Conservation (phyloP, 192 early-diverging fungal genomes). For the Jimgerdemannia flammicorona region DNA sequence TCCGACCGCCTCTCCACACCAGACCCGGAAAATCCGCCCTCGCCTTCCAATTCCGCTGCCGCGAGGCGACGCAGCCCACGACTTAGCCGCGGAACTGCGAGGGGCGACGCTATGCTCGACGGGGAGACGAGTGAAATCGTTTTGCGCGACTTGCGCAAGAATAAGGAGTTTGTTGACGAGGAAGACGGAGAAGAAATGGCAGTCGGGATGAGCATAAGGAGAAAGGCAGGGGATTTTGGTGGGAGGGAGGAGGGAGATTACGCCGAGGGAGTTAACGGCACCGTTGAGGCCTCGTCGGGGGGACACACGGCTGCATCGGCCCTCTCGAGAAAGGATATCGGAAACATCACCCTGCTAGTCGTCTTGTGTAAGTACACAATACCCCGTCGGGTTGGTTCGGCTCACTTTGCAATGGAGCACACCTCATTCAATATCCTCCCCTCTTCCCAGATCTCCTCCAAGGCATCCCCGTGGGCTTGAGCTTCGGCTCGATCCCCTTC, state of each 20-base stretch:
- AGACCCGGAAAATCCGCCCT: too few relatives aligned
- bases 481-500: constrained; percentile 90
- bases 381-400: too few relatives aligned
- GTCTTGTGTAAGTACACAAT: neutral
- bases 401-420: too few relatives aligned
- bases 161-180: neutral
- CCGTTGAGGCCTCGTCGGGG: neutral
- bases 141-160: neutral
- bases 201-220: neutral
- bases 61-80: neutral
- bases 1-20: neutral
- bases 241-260: neutral
- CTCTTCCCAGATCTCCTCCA: constrained; percentile 69
- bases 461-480: constrained; percentile 90
- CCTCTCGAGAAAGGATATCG: neutral
- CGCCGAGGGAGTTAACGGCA: neutral
- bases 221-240: neutral
- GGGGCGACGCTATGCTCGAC: neutral
- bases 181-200: neutral
- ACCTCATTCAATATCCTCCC: too few relatives aligned
- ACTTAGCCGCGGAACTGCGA: neutral
- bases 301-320: neutral
- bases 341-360: neutral
- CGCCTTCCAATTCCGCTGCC: neutral
- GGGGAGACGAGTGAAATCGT: neutral